phyloP scores from a whole-genome alignment of 352 stramenopile species.

The Phytophthora agathidicida region DNA sequence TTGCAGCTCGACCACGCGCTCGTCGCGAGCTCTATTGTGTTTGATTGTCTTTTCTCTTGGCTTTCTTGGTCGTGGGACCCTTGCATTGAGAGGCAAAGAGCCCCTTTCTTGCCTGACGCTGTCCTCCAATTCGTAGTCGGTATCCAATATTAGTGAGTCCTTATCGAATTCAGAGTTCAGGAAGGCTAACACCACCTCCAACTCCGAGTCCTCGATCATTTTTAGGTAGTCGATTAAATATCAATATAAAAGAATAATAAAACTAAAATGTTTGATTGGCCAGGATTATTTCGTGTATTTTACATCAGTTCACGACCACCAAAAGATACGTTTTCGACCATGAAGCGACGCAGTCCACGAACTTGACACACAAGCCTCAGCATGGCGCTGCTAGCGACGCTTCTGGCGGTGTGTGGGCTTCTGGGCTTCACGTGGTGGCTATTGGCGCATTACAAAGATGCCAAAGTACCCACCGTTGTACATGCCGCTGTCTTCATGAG shows the following conservation, averaged over 20 bases:
- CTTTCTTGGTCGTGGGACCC: neutral
- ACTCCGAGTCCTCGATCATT: too few relatives aligned
- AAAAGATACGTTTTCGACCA: constrained; percentile 1
- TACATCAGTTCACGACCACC: neutral
- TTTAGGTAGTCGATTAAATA: too few relatives aligned
- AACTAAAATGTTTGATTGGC: constrained; percentile 17
- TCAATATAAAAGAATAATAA: neutral
- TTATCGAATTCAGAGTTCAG: neutral
- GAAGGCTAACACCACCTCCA: too few relatives aligned
- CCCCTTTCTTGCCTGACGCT: neutral
- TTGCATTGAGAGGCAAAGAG: neutral
- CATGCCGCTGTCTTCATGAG: constrained; percentile 57
- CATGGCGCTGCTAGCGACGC: constrained; percentile 52
- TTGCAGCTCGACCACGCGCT: constrained; percentile 23
- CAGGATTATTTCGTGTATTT: neutral
- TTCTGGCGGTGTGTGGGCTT: constrained; percentile 50
- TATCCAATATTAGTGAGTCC: constrained; percentile 1
- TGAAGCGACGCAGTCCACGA: constrained; percentile 21
- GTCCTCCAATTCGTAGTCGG: neutral
- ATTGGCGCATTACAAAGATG: constrained; percentile 62
- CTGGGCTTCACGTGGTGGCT: constrained; percentile 69
- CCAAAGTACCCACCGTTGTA: constrained; percentile 39
- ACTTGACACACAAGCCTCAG: constrained; percentile 9
- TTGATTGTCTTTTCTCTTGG: constrained; percentile 1
- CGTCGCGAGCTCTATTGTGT: constrained; percentile 26